Percentiles rank a stretch among this genome's conserved stretches.
phyloP scores from a whole-genome alignment of 2,329 filamentous ascomycete genomes.

The Lecanosticta acicola region DNA sequence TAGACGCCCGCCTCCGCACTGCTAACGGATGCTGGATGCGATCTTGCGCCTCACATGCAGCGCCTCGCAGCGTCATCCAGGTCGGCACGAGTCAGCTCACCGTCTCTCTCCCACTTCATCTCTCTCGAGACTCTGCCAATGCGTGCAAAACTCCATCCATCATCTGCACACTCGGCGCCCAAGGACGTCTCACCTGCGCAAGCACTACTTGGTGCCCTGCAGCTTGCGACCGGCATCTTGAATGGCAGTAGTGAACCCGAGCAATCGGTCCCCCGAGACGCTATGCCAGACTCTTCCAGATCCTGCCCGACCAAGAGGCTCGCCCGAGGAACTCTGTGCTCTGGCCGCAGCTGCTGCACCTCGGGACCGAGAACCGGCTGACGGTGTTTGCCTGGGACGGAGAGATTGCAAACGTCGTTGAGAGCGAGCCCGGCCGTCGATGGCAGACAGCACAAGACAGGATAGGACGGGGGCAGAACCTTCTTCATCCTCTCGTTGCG shows the following conservation, averaged over 20 bases:
- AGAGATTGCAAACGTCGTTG: background rate
- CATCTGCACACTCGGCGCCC: too few species aligned
- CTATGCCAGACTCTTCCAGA: background rate
- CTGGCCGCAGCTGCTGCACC: background rate
- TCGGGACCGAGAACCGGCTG: background rate
- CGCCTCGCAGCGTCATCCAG: background rate
- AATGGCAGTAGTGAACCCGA: background rate
- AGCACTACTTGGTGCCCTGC: too few species aligned
- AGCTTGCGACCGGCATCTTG: background rate
- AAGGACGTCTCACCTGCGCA: too few species aligned
- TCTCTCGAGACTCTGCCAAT: too few species aligned
- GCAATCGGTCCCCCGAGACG: background rate
- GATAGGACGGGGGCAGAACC: too few species aligned
- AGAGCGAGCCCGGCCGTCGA: too few species aligned
- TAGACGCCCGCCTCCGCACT: background rate
- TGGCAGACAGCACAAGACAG: background rate
- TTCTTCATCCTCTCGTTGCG: too few species aligned
- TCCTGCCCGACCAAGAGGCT: background rate
- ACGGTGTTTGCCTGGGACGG: background rate
- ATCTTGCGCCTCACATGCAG: background rate
- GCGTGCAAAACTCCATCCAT: too few species aligned
- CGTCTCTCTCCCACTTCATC: background rate
- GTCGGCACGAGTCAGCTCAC: slow-evolving; percentile 7
- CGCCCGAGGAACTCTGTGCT: background rate
- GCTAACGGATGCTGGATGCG: background rate